These are phyloP conservation scores for Puccinia brachypodii DNA, from an alignment of 1,284 basidiomycete species.

Conservation along the genomic window DNA sequence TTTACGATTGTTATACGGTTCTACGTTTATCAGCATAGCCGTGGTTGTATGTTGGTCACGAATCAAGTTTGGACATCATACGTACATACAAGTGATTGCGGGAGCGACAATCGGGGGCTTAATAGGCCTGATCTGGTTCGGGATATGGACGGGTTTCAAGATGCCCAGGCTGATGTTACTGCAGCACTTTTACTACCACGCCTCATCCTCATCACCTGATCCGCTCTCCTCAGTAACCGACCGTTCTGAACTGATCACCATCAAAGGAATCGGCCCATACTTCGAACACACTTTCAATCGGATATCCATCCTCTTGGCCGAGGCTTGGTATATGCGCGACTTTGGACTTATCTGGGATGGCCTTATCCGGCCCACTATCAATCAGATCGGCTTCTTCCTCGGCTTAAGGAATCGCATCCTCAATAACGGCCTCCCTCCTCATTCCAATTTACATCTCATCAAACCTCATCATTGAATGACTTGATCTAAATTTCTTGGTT, in stretches of 20 bases:
- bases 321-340: slow-evolving; percentile 43
- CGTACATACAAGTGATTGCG: slow-evolving; percentile 69
- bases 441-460: slow-evolving; percentile 14
- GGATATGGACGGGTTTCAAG: slow-evolving; percentile 61
- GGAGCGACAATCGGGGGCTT: slow-evolving; percentile 66
- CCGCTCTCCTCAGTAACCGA: not conserved
- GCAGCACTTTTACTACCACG: not conserved
- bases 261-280: not conserved
- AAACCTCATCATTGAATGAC: slow-evolving; percentile 21
- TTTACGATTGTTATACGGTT: slow-evolving; percentile 49
- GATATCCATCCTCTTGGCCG: not conserved
- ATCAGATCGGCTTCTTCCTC: slow-evolving; percentile 10
- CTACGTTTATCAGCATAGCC: slow-evolving; percentile 55
- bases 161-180: slow-evolving; percentile 9
- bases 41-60: slow-evolving; percentile 66
- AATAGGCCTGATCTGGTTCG: slow-evolving; percentile 67
- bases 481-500: too few relatives aligned
- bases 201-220: not conserved
- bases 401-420: slow-evolving; percentile 20
- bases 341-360: slow-evolving; percentile 37
- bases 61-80: slow-evolving; percentile 78
- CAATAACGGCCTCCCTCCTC: slow-evolving; percentile 21
- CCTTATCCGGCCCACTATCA: slow-evolving; percentile 21
- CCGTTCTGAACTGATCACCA: not conserved
- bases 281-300: not conserved